Evolutionary conservation across 2,329 filamentous ascomycete species (phyloP), one percentile per base, ranked within the genome.

Genomic region (Neodidymelliopsis sp.): DNA sequence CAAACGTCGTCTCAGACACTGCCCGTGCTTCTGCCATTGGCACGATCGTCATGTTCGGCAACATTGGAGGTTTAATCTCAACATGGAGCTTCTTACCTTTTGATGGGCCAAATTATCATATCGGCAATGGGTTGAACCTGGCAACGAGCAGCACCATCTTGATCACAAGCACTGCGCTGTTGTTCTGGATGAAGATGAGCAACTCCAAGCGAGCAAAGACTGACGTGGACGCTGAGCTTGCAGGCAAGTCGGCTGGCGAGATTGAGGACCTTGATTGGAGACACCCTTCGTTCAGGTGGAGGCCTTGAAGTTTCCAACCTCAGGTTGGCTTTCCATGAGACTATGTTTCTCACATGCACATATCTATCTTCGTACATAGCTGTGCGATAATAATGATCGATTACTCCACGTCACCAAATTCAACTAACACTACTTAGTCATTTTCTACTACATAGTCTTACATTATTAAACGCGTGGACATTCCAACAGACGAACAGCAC

Each of bases 1-100:
- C 86, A 6, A 90, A 90, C 57, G 86, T 90, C 0, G 81, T 89
- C 6, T 85, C 84, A 4, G 88, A 90, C 58, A 88, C 87, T 0
- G 84, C 87, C 0, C 80, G 87, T 11, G 84, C 83, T 8, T 80
- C 84, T 0, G 85, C 85, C 3, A 87, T 90, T 33, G 86, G 83
- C 9, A 82, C 81, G 0, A 84, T 84, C 42, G 84, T 90, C 62
- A 89, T 90, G 86, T 74, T 88, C 18, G 88, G 87, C 20, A 90
- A 89, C 44, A 66, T 90, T n/a, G 88, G 88, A 2, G 88, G 87
- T 0, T 67, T 90, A 24, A 79, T 88, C 49, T 80, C 82, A 1
- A 86, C 84, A 0, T 89, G 85, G 85, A 79, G 77, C 1, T 89
- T 86, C 70, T 61, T 89, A 12, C 79, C 81, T 0, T 82, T 74